Evolutionary conservation across 495 filamentous ascomycete genomes (phyloP).

Genomic region (Aspergillus olivimuriae): DNA sequence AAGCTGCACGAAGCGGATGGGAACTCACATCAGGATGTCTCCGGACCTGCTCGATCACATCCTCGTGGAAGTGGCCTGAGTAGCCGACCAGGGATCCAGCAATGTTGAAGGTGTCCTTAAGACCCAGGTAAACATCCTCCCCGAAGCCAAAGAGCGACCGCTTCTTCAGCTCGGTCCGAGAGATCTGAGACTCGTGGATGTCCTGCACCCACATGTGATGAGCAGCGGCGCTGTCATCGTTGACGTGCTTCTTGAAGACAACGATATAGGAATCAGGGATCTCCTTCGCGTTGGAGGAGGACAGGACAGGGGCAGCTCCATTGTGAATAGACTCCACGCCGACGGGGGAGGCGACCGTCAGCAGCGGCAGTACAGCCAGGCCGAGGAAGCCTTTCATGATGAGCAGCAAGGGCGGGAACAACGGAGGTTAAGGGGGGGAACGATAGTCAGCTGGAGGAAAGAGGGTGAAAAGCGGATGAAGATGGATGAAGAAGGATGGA

Average conservation of each 20-base stretch:
- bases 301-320: conserved; percentile 81
- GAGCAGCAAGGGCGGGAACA: conserved; percentile 41
- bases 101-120: conserved; percentile 95
- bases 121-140: conserved; percentile 67
- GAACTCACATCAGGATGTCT: conserved; percentile 92
- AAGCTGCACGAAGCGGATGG: too few relatives aligned
- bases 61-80: conserved; percentile 92
- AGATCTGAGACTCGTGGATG: conserved; percentile 49
- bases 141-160: conserved; percentile 69
- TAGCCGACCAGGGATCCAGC: conserved; percentile 80
- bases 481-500: conserved; percentile 19
- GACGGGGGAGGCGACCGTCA: conserved; percentile 69
- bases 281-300: conserved; percentile 64
- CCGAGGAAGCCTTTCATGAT: conserved; percentile 70
- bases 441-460: conserved; percentile 17
- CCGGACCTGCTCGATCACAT: conserved; percentile 86
- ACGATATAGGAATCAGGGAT: conserved; percentile 94
- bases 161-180: conserved; percentile 81
- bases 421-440: conserved; percentile 13
- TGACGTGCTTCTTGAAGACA: conserved; percentile 96
- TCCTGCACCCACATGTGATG: conserved; percentile 93
- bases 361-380: conserved; percentile 57
- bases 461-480: conserved; percentile 17
- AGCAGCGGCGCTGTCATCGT: conserved; percentile 52
- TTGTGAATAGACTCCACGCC: conserved; percentile 76